These are phyloP conservation scores for Camellia sinensis DNA, from an alignment of 148 eudicot species.

Conservation along the genomic window DNA sequence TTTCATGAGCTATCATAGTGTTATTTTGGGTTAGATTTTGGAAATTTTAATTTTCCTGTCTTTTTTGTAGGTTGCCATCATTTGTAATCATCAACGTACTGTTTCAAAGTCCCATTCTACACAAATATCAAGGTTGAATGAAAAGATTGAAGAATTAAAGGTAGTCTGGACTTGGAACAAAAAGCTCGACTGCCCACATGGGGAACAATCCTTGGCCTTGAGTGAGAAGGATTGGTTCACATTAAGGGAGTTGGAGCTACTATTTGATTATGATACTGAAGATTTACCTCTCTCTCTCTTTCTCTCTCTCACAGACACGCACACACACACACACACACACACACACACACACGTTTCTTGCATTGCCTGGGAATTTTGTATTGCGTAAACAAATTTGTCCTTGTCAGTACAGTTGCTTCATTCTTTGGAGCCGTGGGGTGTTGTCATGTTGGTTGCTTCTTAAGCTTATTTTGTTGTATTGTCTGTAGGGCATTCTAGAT, in stretches of 20 bases:
- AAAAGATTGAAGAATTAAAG: constrained; percentile 79
- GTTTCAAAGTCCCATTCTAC: constrained; percentile 86
- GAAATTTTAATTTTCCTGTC: constrained; percentile 17
- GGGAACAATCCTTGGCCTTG: neutral
- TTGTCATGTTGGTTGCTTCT: neutral
- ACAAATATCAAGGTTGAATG: constrained; percentile 66
- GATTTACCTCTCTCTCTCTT: neutral
- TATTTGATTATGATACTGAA: neutral
- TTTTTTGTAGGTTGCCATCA: constrained; percentile 81
- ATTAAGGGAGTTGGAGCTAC: neutral
- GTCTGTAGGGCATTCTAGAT: constrained; percentile 48
- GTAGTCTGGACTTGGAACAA: constrained; percentile 28
- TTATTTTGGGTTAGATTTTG: constrained; percentile 1
- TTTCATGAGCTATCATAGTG: neutral
- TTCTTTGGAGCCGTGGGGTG: neutral
- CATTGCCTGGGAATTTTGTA: neutral
- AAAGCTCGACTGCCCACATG: constrained; percentile 6
- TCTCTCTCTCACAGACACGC: neutral
- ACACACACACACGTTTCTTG: neutral
- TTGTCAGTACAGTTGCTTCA: neutral
- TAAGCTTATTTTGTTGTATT: constrained; percentile 15
- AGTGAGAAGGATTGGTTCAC: neutral
- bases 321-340: neutral
- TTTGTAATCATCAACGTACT: constrained; percentile 97
- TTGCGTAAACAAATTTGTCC: too few relatives aligned